Evolutionary conservation across 805 yeast genomes (phyloP).

Genomic region (Wickerhamomyces bovis): DNA sequence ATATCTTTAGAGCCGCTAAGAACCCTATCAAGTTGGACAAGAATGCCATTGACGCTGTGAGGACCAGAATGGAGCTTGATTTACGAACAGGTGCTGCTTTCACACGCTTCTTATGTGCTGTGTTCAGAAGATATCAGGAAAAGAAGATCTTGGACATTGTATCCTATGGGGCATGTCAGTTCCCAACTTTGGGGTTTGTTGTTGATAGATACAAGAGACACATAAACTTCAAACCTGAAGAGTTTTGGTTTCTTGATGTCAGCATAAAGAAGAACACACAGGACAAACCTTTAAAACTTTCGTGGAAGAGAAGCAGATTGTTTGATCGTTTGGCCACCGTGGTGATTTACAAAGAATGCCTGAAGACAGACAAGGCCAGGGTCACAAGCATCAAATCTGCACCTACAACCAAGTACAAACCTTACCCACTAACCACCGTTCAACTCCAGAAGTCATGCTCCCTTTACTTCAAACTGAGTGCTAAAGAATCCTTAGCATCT

Average conservation of each 20-base stretch:
- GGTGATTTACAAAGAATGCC: constrained; percentile 62
- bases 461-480: constrained; percentile 62
- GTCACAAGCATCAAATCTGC: constrained; percentile 46
- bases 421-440: constrained; percentile 91
- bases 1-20: constrained; percentile 68
- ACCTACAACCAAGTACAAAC: constrained; percentile 74
- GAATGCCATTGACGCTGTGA: constrained; percentile 75
- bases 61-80: constrained; percentile 82
- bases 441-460: constrained; percentile 87
- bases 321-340: constrained; percentile 68
- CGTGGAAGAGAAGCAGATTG: constrained; percentile 69
- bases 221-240: constrained; percentile 64
- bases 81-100: constrained; percentile 84
- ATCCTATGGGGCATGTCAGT: constrained; percentile 93
- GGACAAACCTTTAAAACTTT: constrained; percentile 33
- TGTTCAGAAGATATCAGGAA: constrained; percentile 30
- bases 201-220: constrained; percentile 85
- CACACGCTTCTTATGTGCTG: constrained; percentile 69
- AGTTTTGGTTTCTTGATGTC: constrained; percentile 70
- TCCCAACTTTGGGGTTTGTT: constrained; percentile 94
- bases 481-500: constrained; percentile 65
- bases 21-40: constrained; percentile 59
- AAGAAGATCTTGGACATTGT: constrained; percentile 19
- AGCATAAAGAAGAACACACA: constrained; percentile 39
- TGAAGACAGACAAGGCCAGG: constrained; percentile 42